Evolutionary conservation across 2,329 filamentous ascomycete genomes (phyloP), one percentile per base, ranked within the genome.

Genomic region (Cytospora leucostoma): DNA sequence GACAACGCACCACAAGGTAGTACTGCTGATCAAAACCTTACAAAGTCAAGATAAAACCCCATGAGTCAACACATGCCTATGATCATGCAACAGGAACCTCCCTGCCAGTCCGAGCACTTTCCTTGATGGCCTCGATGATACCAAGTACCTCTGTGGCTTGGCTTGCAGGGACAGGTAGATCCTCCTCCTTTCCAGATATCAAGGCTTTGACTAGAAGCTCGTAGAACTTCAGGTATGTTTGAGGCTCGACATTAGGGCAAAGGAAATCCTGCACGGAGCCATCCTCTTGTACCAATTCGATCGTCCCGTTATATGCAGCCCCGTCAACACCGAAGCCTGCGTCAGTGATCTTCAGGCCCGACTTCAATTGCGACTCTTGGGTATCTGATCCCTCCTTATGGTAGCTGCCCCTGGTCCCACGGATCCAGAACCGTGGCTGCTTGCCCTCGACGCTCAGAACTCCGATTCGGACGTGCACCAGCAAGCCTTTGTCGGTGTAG

Each of bases 391-490:
- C 80, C 47, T 78, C 76, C 80, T 93, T 94, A 78, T 85, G 88
- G 76, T 88, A 94, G 71, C 84, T 90, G 0, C 89, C 91, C 75
- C 88, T 87, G 19, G 85, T 85, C 27, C 91, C 91, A 33, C 90
- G 81, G 11, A 93, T 80, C 90, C 91, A 93, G 79, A 88, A 94
- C 47, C 91, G 80, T 64, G 89, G 79, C 78, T 94, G 91, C 66
- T 84, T 79, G 32, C 79, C 79, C 75, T 93, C 90, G 3, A 85
- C 84, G 71, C 86, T 90, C 56, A 92, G 79, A 27, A 90, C 84
- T 50, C 83, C 85, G 63, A 88, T 88, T 72, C 91, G 90, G 55
- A 87, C 86, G 53, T 88, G 88, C 12, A 87, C 90, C 53, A 92
- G 74, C 67, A 89, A 76, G 7, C 87, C 87, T 49, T 79, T 75